Percentiles rank a stretch among this genome's conserved stretches.
Conservation (phyloP, 176 grass and related monocot genomes). For the Triticum monococcum region DNA sequence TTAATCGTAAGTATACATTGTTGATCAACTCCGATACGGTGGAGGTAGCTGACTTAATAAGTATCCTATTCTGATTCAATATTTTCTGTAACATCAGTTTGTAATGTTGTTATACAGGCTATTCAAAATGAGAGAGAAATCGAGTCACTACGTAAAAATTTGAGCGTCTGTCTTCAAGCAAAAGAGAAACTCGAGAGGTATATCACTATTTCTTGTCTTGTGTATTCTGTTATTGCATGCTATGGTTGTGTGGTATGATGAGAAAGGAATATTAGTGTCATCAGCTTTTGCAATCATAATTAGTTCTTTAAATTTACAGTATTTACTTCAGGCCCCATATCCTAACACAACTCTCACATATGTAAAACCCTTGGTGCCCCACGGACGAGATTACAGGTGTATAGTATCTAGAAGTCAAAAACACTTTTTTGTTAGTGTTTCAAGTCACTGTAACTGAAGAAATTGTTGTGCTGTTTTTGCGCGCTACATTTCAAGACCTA, state of each 20-base stretch:
- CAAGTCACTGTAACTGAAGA: not conserved
- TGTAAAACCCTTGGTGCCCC: not conserved
- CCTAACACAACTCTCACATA: not conserved
- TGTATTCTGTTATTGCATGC: slow-evolving; percentile 3
- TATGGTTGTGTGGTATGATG: not conserved
- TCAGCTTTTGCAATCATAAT: not conserved
- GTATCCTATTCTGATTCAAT: slow-evolving; percentile 25
- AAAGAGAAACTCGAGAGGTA: slow-evolving; percentile 94
- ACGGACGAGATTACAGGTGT: not conserved
- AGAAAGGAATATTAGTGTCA: not conserved
- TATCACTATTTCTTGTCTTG: slow-evolving; percentile 18
- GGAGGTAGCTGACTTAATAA: not conserved
- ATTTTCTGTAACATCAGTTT: slow-evolving; percentile 20
- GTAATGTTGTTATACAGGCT: slow-evolving; percentile 48
- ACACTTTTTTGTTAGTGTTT: not conserved
- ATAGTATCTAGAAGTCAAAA: not conserved
- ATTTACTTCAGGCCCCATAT: not conserved
- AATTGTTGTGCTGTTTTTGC: not conserved
- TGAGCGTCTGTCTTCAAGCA: slow-evolving; percentile 61
- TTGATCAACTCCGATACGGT: not conserved
- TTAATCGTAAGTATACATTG: not conserved
- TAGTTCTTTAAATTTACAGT: not conserved
- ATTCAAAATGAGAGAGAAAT: slow-evolving; percentile 96
- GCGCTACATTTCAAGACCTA: not conserved
- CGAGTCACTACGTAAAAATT: slow-evolving; percentile 80